Percentiles rank a stretch among this genome's conserved stretches.
These are phyloP conservation scores for Conringia planisiliqua DNA, from an alignment of 345 rosid species.

Conservation along the genomic window DNA sequence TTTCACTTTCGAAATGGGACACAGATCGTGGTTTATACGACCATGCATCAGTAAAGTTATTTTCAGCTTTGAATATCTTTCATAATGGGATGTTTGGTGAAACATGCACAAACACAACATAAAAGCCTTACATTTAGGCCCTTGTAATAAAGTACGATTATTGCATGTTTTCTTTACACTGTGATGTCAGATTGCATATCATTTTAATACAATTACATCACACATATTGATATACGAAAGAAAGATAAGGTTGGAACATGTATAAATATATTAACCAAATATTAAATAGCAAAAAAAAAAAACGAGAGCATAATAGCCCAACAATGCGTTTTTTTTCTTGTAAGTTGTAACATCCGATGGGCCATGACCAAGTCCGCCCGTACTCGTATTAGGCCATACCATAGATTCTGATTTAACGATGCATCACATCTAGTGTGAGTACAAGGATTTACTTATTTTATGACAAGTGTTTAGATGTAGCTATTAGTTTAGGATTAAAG, in stretches of 20 bases:
- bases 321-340: neutral
- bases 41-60: slow-evolving; percentile 28
- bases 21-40: slow-evolving; percentile 15
- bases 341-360: neutral
- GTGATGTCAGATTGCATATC: slow-evolving; percentile 19
- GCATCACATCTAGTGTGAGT: no score
- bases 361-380: no score
- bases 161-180: slow-evolving; percentile 23
- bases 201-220: neutral
- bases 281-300: neutral
- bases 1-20: slow-evolving; percentile 34
- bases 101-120: slow-evolving; percentile 31
- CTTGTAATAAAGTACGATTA: slow-evolving; percentile 19
- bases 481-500: no score
- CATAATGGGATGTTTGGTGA: slow-evolving; percentile 38
- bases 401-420: no score
- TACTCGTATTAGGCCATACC: no score
- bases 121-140: slow-evolving; percentile 2
- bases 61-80: slow-evolving; percentile 18
- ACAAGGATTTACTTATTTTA: no score
- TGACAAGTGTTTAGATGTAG: no score
- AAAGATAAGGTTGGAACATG: neutral
- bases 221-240: neutral
- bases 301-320: neutral
- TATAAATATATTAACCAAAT: neutral